Percentiles rank a stretch among this genome's conserved stretches.
Evolutionary conservation across 2,329 filamentous ascomycete species (phyloP).

Genomic region (Alternaria sp.): DNA sequence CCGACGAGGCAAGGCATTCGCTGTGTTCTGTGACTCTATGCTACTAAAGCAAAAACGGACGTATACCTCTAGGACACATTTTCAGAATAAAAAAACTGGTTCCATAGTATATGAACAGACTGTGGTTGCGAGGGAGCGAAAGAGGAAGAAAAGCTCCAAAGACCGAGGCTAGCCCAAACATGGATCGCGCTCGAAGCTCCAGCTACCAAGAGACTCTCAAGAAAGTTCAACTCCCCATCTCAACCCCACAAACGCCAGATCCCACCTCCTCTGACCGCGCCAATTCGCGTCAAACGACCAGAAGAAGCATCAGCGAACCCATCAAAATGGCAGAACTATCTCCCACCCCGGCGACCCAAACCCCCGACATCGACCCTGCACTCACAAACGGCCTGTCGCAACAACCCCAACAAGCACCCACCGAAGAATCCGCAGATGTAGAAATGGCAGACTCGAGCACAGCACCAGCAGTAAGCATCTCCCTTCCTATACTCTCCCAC

Average conservation of each 20-base stretch:
- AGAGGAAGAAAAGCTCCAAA: not conserved
- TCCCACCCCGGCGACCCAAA: slow-evolving; percentile 19
- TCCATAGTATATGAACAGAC: not conserved
- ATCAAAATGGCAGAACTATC: slow-evolving; percentile 12
- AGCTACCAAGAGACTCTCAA: slow-evolving; percentile 14
- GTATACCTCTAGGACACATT: not conserved
- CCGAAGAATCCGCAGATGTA: slow-evolving; percentile 33
- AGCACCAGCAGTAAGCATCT: slow-evolving; percentile 18
- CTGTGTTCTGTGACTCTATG: not conserved
- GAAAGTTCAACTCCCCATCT: slow-evolving; percentile 6
- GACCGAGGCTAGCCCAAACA: slow-evolving; percentile 30
- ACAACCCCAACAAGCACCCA: slow-evolving; percentile 2
- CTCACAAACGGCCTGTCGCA: slow-evolving; percentile 33
- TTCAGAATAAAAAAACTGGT: not conserved
- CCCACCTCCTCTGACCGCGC: not conserved
- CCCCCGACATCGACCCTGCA: slow-evolving; percentile 27
- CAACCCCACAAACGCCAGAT: slow-evolving; percentile 1
- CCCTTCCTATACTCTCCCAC: not conserved
- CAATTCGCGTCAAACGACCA: slow-evolving; percentile 7
- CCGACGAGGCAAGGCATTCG: no score
- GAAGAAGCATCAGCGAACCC: not conserved
- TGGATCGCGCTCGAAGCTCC: slow-evolving; percentile 24
- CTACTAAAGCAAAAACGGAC: not conserved
- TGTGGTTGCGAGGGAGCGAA: not conserved
- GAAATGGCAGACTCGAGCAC: slow-evolving; percentile 41